Evolutionary conservation across 2,329 filamentous ascomycete genomes (phyloP), one percentile per base, ranked within the genome.

Genomic region (Aureobasidium namibiae): DNA sequence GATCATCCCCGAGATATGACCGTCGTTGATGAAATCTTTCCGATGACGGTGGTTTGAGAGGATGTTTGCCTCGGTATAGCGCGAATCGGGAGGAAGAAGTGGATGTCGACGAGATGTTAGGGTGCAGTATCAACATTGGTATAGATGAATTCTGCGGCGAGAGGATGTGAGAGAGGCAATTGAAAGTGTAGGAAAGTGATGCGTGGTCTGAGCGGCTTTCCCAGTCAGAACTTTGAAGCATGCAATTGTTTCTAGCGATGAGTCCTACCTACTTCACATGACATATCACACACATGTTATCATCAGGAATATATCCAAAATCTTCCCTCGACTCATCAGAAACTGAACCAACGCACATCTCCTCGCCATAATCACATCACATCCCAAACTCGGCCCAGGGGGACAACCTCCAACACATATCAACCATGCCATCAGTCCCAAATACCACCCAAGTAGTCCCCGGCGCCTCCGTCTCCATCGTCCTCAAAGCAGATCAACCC

Each of bases 401-500:
- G n/a, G n/a, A n/a, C n/a, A n/a, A n/a, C n/a, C n/a, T n/a, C n/a
- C n/a, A 45, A 45, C 11, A 45, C 29, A 39, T 5, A 53, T 3
- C 36, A 52, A 9, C 8, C 21, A 59, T 59, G 46, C 45, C 46
- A n/a, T 69, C 46, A n/a, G 69, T 73, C 8, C 72, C 72, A 10
- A 68, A 56, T 6, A 65, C 63, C 16, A 56, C 63, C 33, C 66
- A 84, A 63, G 84, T 89, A 31, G 63, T 81, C 4, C 78, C 80
- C 0, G 88, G 87, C 36, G 82, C 84, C 4, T 63, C 68, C 4
- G 89, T 92, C 56, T 87, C 85, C 50, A 89, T 92, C 59, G 78
- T 92, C 1, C 78, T 91, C 33, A 92, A 92, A 67, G 78, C 81
- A 62, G 88, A 92, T 71, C 89, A 92, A 69, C 82, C 81, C 1